A percentile compares a stretch with the other conserved stretches of the same genome.
phyloP scores from a whole-genome alignment of 805 yeast species.

The Candida easanensis region DNA sequence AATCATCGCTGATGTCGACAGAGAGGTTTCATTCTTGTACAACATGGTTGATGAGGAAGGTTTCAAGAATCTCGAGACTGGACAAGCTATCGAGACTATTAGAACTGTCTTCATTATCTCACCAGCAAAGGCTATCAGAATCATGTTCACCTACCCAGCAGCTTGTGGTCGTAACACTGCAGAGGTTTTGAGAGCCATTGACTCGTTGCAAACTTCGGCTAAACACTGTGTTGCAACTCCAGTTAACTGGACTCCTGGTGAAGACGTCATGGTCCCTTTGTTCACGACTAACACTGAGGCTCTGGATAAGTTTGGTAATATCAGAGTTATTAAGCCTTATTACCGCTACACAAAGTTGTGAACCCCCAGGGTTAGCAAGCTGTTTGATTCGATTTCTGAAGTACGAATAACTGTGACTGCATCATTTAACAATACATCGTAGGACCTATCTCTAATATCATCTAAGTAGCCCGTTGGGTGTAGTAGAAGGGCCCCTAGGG shows the following conservation, averaged over 20 bases:
- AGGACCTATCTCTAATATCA: too few species aligned
- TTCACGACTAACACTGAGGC: constrained; percentile 76
- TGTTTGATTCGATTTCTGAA: too few species aligned
- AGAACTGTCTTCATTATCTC: constrained; percentile 91
- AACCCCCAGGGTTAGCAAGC: too few species aligned
- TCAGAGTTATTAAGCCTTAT: constrained; percentile 86
- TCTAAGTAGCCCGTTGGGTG: too few species aligned
- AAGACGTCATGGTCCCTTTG: constrained; percentile 92
- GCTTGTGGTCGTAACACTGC: constrained; percentile 92
- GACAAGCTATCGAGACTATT: constrained; percentile 79
- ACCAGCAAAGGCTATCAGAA: constrained; percentile 84
- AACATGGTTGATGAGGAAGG: constrained; percentile 90
- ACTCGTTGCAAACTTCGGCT: constrained; percentile 84
- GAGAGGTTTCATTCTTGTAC: constrained; percentile 79
- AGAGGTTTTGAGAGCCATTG: constrained; percentile 87
- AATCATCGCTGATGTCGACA: constrained; percentile 82
- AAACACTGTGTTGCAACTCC: constrained; percentile 84
- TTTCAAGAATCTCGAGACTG: constrained; percentile 58
- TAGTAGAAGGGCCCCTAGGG: too few species aligned
- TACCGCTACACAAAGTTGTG: constrained; percentile 61
- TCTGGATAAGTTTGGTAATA: constrained; percentile 78
- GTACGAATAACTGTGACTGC: too few species aligned
- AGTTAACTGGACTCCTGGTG: constrained; percentile 85
- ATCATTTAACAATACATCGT: too few species aligned
- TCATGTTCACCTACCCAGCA: constrained; percentile 87